Conservation (phyloP, 495 filamentous ascomycete species). For the Hypomontagnella monticulosa region DNA sequence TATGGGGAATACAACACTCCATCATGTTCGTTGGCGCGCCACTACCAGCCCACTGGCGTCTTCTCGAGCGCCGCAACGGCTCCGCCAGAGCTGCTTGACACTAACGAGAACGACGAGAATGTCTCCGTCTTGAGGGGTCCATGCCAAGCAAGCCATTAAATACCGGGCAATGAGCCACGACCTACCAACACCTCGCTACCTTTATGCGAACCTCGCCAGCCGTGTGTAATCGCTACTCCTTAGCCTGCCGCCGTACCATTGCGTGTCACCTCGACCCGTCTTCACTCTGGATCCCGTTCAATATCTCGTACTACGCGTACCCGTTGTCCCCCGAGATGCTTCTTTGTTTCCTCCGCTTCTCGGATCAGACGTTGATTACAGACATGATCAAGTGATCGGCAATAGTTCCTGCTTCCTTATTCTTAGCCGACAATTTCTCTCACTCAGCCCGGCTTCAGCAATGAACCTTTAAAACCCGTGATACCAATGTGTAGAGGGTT, state of each 20-base stretch:
- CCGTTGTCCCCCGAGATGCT: conserved; percentile 21
- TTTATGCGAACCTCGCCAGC: conserved; percentile 22
- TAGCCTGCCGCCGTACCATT: conserved; percentile 33
- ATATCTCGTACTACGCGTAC: conserved; percentile 21
- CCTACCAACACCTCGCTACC: conserved; percentile 20
- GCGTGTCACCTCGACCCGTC: conserved; percentile 31
- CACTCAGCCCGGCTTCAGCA: conserved; percentile 17
- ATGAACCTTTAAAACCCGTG: conserved; percentile 4
- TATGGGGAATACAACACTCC: conserved; percentile 42
- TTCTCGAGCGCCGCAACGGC: conserved; percentile 36
- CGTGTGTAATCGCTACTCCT: conserved; percentile 25
- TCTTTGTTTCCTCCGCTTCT: conserved; percentile 8
- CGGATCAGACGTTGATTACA: conserved; percentile 23
- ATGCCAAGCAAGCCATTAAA: conserved; percentile 36
- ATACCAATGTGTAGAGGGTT: conserved; percentile 24
- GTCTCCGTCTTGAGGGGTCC: conserved; percentile 3
- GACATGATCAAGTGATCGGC: conserved; percentile 33
- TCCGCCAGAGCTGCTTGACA: conserved; percentile 15
- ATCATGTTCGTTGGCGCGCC: conserved; percentile 36
- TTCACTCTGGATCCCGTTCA: conserved; percentile 11
- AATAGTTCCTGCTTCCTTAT: conserved; percentile 9
- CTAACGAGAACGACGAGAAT: neutral
- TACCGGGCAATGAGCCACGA: conserved; percentile 29
- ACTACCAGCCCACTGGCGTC: conserved; percentile 38
- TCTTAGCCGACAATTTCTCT: conserved; percentile 14